phyloP scores from a whole-genome alignment of 2,329 filamentous ascomycete species.

The Microdochium nivale region DNA sequence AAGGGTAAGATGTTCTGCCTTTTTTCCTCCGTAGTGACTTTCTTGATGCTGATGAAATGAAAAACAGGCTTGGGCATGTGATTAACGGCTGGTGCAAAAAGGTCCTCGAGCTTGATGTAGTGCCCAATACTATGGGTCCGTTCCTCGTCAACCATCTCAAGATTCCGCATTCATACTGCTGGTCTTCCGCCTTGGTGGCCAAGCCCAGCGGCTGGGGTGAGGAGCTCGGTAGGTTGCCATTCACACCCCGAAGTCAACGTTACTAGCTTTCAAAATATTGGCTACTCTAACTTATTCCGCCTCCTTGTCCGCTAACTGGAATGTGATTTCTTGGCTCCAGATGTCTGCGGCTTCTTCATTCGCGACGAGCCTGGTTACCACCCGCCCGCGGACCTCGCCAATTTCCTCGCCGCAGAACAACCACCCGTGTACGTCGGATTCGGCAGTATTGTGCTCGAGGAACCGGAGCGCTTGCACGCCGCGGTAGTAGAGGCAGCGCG shows the following conservation, averaged over 20 bases:
- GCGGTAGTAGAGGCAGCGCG: conserved; percentile 30
- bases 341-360: conserved; percentile 67
- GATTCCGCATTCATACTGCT: conserved; percentile 81
- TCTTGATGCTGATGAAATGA: not conserved
- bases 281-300: conserved; percentile 20
- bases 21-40: not conserved
- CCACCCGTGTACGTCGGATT: conserved; percentile 78
- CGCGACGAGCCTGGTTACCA: conserved; percentile 58
- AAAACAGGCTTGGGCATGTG: conserved; percentile 56
- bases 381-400: conserved; percentile 54
- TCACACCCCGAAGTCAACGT: not conserved
- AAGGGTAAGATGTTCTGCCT: conserved; percentile 37
- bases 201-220: conserved; percentile 70
- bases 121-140: conserved; percentile 72
- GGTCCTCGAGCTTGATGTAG: conserved; percentile 56
- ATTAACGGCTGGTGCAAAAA: conserved; percentile 75
- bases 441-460: conserved; percentile 68
- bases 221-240: conserved; percentile 22
- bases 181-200: conserved; percentile 73
- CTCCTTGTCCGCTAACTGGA: not conserved
- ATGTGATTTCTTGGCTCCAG: not conserved
- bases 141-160: conserved; percentile 63
- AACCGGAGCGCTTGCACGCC: conserved; percentile 28
- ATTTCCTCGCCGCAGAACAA: conserved; percentile 59
- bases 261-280: conserved; percentile 31